Percentiles rank a stretch among this genome's conserved stretches.
Conservation (phyloP, 768 basidiomycete species). For the Podaxis sp. region DNA sequence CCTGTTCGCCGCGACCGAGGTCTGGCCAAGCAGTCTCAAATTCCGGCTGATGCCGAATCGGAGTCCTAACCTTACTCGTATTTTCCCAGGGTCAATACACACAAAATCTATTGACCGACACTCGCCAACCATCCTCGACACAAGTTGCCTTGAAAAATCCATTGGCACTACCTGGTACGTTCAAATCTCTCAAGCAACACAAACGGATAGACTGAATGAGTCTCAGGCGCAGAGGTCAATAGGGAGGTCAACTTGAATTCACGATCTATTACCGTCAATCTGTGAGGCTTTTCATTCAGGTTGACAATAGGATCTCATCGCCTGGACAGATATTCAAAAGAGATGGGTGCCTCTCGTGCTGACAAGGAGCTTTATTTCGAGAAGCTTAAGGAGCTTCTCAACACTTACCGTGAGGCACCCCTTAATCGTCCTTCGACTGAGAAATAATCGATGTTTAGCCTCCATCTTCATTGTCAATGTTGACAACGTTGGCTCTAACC, state of each 20-base stretch:
- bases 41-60: conserved; percentile 22
- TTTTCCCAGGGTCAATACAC: conserved; percentile 35
- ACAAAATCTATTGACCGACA: conserved; percentile 26
- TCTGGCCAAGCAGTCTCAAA: background rate
- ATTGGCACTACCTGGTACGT: conserved; percentile 77
- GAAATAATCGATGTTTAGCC: conserved; percentile 46
- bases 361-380: conserved; percentile 90
- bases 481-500: conserved; percentile 99
- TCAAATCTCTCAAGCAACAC: background rate
- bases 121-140: conserved; percentile 25
- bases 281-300: conserved; percentile 15
- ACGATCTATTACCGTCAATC: conserved; percentile 22
- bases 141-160: conserved; percentile 91
- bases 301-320: conserved; percentile 4
- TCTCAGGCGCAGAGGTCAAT: conserved; percentile 74
- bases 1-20: background rate
- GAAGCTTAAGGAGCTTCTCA: conserved; percentile 91
- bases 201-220: background rate
- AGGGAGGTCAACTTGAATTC: conserved; percentile 71
- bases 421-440: background rate
- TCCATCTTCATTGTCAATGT: conserved; percentile 99
- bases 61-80: conserved; percentile 31
- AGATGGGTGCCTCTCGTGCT: conserved; percentile 90
- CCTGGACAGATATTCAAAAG: conserved; percentile 31
- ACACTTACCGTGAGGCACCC: conserved; percentile 76